Base-by-base conservation (phyloP, 306 rosid species). In the Benincasa hispida region DNA sequence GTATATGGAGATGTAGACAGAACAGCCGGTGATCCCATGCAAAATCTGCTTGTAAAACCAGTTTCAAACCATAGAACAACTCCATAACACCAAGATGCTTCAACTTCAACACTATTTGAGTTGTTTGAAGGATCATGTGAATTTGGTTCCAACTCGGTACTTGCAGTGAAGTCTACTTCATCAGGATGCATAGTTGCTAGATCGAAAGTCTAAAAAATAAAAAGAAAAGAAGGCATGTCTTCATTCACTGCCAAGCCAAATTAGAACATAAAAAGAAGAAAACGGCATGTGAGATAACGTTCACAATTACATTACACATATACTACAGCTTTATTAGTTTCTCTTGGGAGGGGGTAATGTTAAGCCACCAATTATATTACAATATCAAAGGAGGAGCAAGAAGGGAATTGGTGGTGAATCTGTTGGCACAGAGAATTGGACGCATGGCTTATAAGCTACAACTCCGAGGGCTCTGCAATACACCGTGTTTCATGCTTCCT, bases 41-140 rank as follows among this genome's bases (percentile, higher is more conserved):
- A 94, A 87, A 91, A 94, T 77, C 96, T 85, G 84, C 85, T 83
- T n/a, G 95, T 88, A 65, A 94, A 91, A 63, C 97, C 95, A 39
- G 97, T 92, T 74, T 90, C 96, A 81, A 94, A 94, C 99, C 99
- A 92, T 76, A 94, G 74, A 60, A 94, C 89, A 79, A 86, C 86
- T 35, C 99, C 97, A 72, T 87, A 85, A 79, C 97, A 94, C 87
- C 77, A 77, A 21, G 86, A 82, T 70, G 88, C 67, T 82, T 72
- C 79, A 18, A 82, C 86, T 62, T 84, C 84, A 48, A 42, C 78
- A n/a, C 79, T 65, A 14, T 54, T 47, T 22, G 41, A 37, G 75
- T 45, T 48, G 27, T 73, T 75, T 15, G 70, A 83, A 65, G 80
- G 73, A 72, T 63, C 69, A 60, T 56, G 51, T 14, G 48, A 62